Conservation (phyloP, 2,329 filamentous ascomycete species). For the Helminthosporium solani region DNA sequence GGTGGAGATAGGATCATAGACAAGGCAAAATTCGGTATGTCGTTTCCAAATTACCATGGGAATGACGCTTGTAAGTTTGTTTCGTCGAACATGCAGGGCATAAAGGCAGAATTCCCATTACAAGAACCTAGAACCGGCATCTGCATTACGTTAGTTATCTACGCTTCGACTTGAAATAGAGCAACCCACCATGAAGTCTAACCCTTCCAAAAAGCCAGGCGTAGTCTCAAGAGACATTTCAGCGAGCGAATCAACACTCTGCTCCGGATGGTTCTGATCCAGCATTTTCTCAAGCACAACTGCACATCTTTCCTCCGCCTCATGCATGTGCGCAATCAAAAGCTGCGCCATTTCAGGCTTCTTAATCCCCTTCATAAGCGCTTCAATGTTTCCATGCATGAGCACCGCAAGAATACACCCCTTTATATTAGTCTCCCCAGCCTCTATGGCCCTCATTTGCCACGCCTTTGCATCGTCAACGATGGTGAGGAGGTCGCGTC, state of each 20-base stretch:
- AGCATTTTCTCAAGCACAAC: constrained; percentile 22
- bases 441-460: constrained; percentile 22
- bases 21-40: too few relatives aligned
- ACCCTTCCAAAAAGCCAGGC: constrained; percentile 8
- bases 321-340: constrained; percentile 19
- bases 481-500: constrained; percentile 20
- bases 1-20: too few relatives aligned
- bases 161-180: too few relatives aligned
- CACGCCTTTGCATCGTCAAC: constrained; percentile 23
- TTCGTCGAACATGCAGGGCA: constrained; percentile 15
- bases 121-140: constrained; percentile 4
- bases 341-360: constrained; percentile 14
- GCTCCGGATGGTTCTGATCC: not conserved
- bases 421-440: constrained; percentile 34
- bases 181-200: constrained; percentile 15
- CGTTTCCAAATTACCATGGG: constrained; percentile 1
- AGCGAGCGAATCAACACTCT: not conserved
- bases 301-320: constrained; percentile 17
- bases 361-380: constrained; percentile 12
- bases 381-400: constrained; percentile 23
- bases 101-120: constrained; percentile 6
- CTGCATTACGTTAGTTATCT: constrained; percentile 2
- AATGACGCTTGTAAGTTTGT: constrained; percentile 1
- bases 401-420: constrained; percentile 27
- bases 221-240: constrained; percentile 4